These are phyloP conservation scores for Wickerhamomyces sydowiorum DNA, from an alignment of 805 yeast genomes.

Conservation along the genomic window DNA sequence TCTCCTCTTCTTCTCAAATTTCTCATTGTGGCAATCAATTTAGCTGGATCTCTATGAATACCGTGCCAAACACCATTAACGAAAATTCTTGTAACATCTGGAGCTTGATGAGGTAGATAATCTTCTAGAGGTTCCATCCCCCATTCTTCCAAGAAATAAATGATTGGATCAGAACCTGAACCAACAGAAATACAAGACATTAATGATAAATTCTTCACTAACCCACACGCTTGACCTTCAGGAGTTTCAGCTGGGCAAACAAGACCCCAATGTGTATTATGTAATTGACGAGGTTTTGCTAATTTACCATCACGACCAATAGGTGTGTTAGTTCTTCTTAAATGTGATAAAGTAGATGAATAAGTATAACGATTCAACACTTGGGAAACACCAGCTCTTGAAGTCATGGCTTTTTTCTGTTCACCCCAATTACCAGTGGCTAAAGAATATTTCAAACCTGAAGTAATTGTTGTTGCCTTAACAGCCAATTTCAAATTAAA, in stretches of 20 bases:
- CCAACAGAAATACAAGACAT: constrained; percentile 99
- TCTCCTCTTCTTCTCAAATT: constrained; percentile 92
- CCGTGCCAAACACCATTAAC: constrained; percentile 99
- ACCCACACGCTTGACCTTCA: constrained; percentile 99
- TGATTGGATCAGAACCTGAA: constrained; percentile 91
- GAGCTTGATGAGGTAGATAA: constrained; percentile 86
- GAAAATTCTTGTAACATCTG: constrained; percentile 89
- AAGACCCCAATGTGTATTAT: constrained; percentile 99
- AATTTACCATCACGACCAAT: constrained; percentile 99
- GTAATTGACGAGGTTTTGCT: constrained; percentile 98
- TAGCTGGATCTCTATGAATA: constrained; percentile 94
- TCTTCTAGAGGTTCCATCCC: constrained; percentile 98
- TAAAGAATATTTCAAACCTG: constrained; percentile 93
- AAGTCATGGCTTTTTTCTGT: constrained; percentile 97
- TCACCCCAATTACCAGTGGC: constrained; percentile 99
- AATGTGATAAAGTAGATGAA: constrained; percentile 96
- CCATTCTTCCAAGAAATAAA: constrained; percentile 94
- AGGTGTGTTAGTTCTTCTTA: constrained; percentile 98
- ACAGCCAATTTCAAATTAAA: constrained; percentile 95
- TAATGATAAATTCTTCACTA: constrained; percentile 90
- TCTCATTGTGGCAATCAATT: constrained; percentile 84
- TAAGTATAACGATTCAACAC: constrained; percentile 96
- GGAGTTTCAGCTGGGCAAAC: constrained; percentile 99
- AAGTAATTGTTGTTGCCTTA: constrained; percentile 93
- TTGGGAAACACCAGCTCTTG: constrained; percentile 99